These are phyloP conservation scores for Francoa sonchifolia DNA, from an alignment of 441 rosid species.

Conservation along the genomic window DNA sequence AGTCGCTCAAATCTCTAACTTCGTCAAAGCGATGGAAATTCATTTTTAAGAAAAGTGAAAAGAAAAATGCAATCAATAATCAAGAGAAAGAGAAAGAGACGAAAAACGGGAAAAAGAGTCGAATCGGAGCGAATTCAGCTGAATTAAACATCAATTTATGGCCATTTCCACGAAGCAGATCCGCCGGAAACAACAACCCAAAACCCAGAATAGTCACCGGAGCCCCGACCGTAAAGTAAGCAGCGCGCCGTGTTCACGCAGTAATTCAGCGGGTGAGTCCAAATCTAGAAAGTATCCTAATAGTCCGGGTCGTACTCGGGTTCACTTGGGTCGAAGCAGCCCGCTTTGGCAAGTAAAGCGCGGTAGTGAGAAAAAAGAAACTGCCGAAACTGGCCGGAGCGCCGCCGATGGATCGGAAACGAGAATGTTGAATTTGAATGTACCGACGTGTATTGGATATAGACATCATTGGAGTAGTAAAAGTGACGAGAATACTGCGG, in stretches of 20 bases:
- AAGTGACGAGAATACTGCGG: constrained; percentile 22
- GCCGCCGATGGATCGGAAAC: constrained; percentile 1
- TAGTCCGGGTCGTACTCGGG: constrained; percentile 58
- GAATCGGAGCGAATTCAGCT: constrained; percentile 26
- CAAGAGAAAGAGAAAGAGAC: constrained; percentile 22
- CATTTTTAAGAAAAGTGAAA: constrained; percentile 38
- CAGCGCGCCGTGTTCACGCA: constrained; percentile 83
- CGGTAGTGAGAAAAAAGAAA: constrained; percentile 21
- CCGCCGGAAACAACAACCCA: constrained; percentile 52
- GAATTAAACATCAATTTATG: constrained; percentile 77
- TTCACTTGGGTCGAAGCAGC: constrained; percentile 68
- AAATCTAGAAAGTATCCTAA: constrained; percentile 68
- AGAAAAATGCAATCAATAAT: constrained; percentile 16
- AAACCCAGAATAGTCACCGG: constrained; percentile 43
- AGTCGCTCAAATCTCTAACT: constrained; percentile 17
- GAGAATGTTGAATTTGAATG: constrained; percentile 51
- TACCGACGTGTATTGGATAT: constrained; percentile 55
- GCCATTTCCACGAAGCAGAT: constrained; percentile 87
- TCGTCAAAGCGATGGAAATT: constrained; percentile 55
- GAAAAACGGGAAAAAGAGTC: constrained; percentile 29
- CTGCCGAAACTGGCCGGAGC: constrained; percentile 16
- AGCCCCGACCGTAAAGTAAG: constrained; percentile 49
- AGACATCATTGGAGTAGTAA: constrained; percentile 53
- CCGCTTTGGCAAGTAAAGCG: constrained; percentile 79
- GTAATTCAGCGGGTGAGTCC: constrained; percentile 79